Conservation (phyloP, 1,284 basidiomycete species). For the Apiotrichum montevideense region DNA sequence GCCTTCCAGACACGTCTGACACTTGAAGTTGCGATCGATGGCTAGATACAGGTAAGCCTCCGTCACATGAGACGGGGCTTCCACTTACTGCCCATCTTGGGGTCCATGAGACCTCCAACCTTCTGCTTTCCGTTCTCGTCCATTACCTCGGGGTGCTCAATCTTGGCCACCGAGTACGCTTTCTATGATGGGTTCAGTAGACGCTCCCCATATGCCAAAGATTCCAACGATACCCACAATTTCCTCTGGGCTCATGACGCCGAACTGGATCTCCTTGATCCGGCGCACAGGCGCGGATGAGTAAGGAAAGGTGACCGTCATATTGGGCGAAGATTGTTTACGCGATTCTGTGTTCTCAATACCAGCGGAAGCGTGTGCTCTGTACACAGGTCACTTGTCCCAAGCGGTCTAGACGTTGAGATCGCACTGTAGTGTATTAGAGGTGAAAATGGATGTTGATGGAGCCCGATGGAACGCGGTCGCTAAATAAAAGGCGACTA, state of each 20-base stretch:
- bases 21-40: slow-evolving; percentile 99
- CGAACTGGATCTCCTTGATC: slow-evolving; percentile 98
- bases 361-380: no score
- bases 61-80: slow-evolving; percentile 19
- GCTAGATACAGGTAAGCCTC: slow-evolving; percentile 43
- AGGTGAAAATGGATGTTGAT: neutral
- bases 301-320: slow-evolving; percentile 56
- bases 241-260: slow-evolving; percentile 98
- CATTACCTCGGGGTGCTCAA: slow-evolving; percentile 97
- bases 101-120: slow-evolving; percentile 92
- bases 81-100: slow-evolving; percentile 76
- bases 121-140: slow-evolving; percentile 90
- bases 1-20: slow-evolving; percentile 97
- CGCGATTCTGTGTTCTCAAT: neutral
- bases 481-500: neutral
- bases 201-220: slow-evolving; percentile 47
- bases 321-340: slow-evolving; percentile 19
- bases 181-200: slow-evolving; percentile 58
- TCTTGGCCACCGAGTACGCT: slow-evolving; percentile 96
- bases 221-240: slow-evolving; percentile 68
- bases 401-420: neutral
- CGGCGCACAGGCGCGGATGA: slow-evolving; percentile 88
- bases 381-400: neutral
- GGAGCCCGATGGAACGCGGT: neutral
- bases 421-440: neutral